Conservation (phyloP, 1,139 yeast species). For the Hyphopichia pseudoburtonii region DNA sequence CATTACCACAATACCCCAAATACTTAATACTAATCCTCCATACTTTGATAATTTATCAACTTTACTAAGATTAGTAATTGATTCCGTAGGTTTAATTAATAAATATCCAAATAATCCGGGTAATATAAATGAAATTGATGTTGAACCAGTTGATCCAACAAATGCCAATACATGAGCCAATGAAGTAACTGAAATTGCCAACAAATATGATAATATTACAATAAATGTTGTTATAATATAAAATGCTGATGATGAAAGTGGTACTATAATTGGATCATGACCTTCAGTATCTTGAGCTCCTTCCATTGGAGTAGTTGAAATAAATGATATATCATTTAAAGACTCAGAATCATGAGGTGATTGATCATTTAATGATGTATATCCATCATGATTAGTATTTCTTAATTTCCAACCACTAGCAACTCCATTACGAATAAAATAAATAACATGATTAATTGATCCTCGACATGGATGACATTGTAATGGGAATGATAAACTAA, state of each 20-base stretch:
- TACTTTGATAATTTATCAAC: constrained; percentile 48
- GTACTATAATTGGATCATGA: constrained; percentile 52
- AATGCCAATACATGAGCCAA: constrained; percentile 85
- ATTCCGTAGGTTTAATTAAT: constrained; percentile 50
- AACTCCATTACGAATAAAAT: constrained; percentile 42
- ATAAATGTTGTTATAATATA: constrained; percentile 65
- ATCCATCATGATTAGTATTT: constrained; percentile 10
- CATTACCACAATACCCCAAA: constrained; percentile 83
- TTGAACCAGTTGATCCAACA: constrained; percentile 95
- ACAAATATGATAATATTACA: constrained; percentile 59
- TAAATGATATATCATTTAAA: constrained; percentile 35
- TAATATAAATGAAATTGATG: constrained; percentile 86
- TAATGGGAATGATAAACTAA: constrained; percentile 67
- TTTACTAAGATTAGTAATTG: constrained; percentile 33
- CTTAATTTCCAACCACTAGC: constrained; percentile 14
- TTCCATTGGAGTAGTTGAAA: constrained; percentile 50
- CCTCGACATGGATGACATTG: constrained; percentile 82
- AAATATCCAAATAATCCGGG: constrained; percentile 89
- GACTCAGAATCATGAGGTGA: constrained; percentile 18
- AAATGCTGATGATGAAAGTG: constrained; percentile 53
- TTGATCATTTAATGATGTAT: constrained; percentile 18
- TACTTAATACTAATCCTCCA: constrained; percentile 58
- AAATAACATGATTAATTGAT: constrained; percentile 66
- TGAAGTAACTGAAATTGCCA: constrained; percentile 78
- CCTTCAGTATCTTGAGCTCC: constrained; percentile 53